Evolutionary conservation across 2,329 filamentous ascomycete species (phyloP).

Genomic region (Phoma sp.): DNA sequence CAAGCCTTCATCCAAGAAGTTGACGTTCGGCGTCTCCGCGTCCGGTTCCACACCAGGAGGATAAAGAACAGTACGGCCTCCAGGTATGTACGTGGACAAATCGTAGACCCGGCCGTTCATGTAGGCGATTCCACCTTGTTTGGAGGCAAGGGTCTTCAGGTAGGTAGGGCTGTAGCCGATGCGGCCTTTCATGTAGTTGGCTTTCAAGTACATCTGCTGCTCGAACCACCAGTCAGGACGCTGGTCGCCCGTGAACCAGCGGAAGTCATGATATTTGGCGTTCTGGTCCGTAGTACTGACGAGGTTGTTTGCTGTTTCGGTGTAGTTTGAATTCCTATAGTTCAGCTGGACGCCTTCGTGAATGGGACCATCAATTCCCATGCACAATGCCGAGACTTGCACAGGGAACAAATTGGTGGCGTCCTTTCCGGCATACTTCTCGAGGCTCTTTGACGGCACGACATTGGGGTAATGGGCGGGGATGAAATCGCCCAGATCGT

Average conservation of each 20-base stretch:
- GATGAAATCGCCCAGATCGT: conserved; percentile 77
- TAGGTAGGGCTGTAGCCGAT: conserved; percentile 84
- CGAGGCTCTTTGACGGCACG: conserved; percentile 65
- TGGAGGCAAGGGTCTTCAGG: conserved; percentile 71
- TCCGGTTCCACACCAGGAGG: conserved; percentile 57
- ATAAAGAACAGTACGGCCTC: conserved; percentile 71
- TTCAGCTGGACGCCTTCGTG: conserved; percentile 80
- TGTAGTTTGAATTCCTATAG: conserved; percentile 79
- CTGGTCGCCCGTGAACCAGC: conserved; percentile 79
- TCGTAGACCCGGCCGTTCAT: conserved; percentile 85
- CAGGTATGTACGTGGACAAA: conserved; percentile 79
- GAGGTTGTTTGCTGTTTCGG: conserved; percentile 65
- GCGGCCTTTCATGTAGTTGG: conserved; percentile 83
- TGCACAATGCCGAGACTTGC: conserved; percentile 90
- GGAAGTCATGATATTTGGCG: conserved; percentile 89
- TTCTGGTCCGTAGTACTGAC: conserved; percentile 74
- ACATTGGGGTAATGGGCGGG: conserved; percentile 79
- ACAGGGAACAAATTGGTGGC: conserved; percentile 90
- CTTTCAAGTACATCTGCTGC: conserved; percentile 78
- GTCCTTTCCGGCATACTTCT: conserved; percentile 85
- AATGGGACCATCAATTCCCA: conserved; percentile 72
- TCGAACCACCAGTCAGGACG: conserved; percentile 93
- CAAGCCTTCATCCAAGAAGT: conserved; percentile 83
- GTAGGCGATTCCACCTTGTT: conserved; percentile 74
- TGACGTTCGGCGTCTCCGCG: conserved; percentile 56